phyloP scores from a whole-genome alignment of 2,329 filamentous ascomycete genomes.

The Neoarthrinium moseri region DNA sequence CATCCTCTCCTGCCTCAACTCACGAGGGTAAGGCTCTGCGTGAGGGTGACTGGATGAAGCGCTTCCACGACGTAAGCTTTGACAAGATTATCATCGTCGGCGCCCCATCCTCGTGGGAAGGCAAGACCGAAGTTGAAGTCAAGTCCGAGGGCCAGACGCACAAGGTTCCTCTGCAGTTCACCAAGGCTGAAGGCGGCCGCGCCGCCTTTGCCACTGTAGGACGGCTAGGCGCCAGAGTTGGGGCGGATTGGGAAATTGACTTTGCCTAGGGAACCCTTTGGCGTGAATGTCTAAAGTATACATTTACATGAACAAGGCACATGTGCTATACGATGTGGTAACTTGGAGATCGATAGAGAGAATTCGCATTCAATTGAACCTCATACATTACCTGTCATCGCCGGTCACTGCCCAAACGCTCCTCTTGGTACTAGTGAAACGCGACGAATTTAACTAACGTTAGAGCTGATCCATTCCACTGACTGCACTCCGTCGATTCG shows the following conservation, averaged over 20 bases:
- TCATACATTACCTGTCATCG: no score
- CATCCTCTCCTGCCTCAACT: constrained; percentile 65
- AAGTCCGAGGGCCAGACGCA: constrained; percentile 52
- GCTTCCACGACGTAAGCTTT: constrained; percentile 73
- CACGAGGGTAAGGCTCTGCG: constrained; percentile 56
- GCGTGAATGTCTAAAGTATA: neutral
- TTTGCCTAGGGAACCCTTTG: constrained; percentile 31
- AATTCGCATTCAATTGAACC: no score
- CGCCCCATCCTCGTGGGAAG: constrained; percentile 70
- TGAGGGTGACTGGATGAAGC: constrained; percentile 73
- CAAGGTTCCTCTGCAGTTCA: constrained; percentile 61
- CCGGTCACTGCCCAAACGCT: no score
- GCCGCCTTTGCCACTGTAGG: constrained; percentile 54
- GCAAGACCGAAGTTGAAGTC: constrained; percentile 57
- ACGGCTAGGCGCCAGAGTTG: constrained; percentile 50
- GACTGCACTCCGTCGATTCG: no score
- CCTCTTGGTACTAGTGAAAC: no score
- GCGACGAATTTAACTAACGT: no score
- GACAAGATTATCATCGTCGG: constrained; percentile 85
- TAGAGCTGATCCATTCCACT: no score
- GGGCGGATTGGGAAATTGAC: constrained; percentile 50
- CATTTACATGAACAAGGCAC: no score
- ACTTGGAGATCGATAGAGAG: no score
- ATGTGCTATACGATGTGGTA: no score
- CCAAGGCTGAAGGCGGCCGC: constrained; percentile 42